Percentiles rank a stretch among this genome's conserved stretches.
These are phyloP conservation scores for Hebeloma cylindrosporum DNA, from an alignment of 768 basidiomycete species.

Conservation along the genomic window DNA sequence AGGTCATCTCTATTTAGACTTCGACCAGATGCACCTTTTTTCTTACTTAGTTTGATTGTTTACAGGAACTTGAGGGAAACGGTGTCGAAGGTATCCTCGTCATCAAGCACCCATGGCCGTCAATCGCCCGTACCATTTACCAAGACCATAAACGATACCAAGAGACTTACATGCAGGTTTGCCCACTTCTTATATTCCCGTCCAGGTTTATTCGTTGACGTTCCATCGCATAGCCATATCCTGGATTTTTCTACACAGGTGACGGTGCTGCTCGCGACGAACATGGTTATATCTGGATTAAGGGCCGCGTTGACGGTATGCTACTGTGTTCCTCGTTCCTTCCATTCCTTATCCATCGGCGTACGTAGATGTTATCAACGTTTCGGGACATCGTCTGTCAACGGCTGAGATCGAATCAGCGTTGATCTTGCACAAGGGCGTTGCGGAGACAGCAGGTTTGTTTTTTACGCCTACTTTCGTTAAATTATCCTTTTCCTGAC, in stretches of 20 bases:
- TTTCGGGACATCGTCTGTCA: conserved; percentile 94
- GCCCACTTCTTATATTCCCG: background rate
- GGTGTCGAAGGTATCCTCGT: conserved; percentile 90
- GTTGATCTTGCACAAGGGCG: conserved; percentile 90
- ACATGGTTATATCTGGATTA: conserved; percentile 99
- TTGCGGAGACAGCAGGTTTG: conserved; percentile 87
- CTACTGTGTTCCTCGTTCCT: conserved; percentile 7
- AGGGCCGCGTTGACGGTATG: conserved; percentile 90
- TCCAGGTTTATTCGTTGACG: background rate
- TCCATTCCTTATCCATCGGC: background rate
- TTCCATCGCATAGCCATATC: conserved; percentile 56
- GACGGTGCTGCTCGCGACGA: conserved; percentile 94
- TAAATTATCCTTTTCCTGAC: conserved; percentile 1
- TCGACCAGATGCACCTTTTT: conserved; percentile 18
- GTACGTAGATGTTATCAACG: conserved; percentile 87
- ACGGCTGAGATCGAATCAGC: conserved; percentile 99
- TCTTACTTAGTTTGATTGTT: background rate
- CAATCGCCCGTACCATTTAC: conserved; percentile 90
- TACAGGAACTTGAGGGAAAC: conserved; percentile 68
- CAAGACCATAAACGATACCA: conserved; percentile 82
- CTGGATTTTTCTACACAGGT: conserved; percentile 94
- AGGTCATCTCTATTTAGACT: no score
- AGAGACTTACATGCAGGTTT: conserved; percentile 51
- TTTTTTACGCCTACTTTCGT: background rate
- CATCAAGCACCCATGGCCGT: conserved; percentile 89